Conservation (phyloP, 345 rosid genomes). For the Corchorus capsularis region DNA sequence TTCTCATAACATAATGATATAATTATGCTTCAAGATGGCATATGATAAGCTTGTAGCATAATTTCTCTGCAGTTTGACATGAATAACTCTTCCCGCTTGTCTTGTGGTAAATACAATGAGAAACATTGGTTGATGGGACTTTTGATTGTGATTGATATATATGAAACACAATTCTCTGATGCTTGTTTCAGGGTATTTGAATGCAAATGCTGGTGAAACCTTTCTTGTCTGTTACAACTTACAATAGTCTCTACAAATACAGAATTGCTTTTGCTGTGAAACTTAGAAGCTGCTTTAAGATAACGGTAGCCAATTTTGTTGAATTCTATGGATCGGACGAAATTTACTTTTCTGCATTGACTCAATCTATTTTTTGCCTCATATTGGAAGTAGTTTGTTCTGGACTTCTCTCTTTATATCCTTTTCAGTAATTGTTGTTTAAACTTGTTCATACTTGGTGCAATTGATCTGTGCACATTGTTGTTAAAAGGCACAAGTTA, state of each 20-base stretch:
- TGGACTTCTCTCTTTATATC: neutral
- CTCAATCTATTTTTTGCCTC: neutral
- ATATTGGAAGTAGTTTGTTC: neutral
- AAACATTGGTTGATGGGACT: neutral
- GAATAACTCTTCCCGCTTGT: neutral
- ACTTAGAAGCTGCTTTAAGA: neutral
- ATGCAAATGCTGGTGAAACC: neutral
- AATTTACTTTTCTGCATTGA: neutral
- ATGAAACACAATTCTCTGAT: neutral
- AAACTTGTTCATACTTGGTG: neutral
- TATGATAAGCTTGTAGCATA: slow-evolving; percentile 6
- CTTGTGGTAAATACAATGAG: neutral
- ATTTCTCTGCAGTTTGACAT: neutral
- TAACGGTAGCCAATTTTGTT: neutral
- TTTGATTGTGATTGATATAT: neutral
- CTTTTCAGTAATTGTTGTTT: no score
- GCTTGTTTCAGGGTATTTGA: neutral
- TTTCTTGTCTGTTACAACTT: neutral
- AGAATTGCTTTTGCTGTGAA: neutral
- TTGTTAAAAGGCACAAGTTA: neutral
- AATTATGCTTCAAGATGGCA: neutral
- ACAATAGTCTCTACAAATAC: neutral
- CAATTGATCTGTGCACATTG: neutral
- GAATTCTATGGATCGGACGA: neutral
- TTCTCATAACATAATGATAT: neutral